Conservation (phyloP, 179 eudicot genomes). For the Gypsophila paniculata region DNA sequence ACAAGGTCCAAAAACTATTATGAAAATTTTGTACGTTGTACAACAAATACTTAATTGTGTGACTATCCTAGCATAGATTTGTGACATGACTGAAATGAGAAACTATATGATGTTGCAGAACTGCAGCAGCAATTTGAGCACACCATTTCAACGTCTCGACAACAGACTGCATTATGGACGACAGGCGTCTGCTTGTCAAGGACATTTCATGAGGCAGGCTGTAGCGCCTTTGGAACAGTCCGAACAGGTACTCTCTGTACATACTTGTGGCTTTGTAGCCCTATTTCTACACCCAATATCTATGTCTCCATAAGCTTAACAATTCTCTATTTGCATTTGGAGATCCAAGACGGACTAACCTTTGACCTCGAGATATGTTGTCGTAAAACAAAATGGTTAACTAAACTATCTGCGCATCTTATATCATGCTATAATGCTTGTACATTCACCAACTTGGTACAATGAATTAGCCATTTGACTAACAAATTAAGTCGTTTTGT, state of each 20-base stretch:
- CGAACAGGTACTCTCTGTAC: conserved; percentile 35
- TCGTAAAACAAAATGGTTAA: neutral
- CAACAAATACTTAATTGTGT: too few species aligned
- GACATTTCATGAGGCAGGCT: conserved; percentile 61
- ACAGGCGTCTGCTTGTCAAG: conserved; percentile 61
- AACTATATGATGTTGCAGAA: conserved; percentile 38
- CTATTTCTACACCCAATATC: neutral
- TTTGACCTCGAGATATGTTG: neutral
- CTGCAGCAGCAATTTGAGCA: conserved; percentile 50
- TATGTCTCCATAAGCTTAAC: too few species aligned
- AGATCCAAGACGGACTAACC: too few species aligned
- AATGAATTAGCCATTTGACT: too few species aligned
- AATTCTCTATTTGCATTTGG: neutral
- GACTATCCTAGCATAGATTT: neutral
- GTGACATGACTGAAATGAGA: neutral
- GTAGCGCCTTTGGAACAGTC: conserved; percentile 33
- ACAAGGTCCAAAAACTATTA: too few species aligned
- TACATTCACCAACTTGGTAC: too few species aligned
- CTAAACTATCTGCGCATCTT: neutral
- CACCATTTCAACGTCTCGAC: conserved; percentile 53
- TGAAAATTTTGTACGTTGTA: too few species aligned
- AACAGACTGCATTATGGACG: conserved; percentile 50
- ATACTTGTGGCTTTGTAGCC: neutral
- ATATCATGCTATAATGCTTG: too few species aligned
- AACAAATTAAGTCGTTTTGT: neutral